phyloP scores from a whole-genome alignment of 1,139 yeast species.

The Arxiozyma heterogenica region DNA sequence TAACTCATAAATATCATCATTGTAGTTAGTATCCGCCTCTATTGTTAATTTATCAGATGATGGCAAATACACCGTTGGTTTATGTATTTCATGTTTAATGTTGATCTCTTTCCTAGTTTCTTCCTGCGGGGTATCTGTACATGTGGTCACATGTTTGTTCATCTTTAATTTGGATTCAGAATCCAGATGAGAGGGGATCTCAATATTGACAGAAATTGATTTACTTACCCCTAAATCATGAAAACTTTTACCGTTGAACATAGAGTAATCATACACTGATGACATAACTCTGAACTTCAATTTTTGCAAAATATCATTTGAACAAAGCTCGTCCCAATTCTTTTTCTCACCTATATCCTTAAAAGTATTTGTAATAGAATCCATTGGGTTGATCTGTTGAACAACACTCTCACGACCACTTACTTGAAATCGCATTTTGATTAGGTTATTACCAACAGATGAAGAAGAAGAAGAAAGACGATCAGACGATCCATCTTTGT shows the following conservation, averaged over 20 bases:
- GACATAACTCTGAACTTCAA: neutral
- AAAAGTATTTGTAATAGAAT: constrained; percentile 9
- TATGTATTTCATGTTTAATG: neutral
- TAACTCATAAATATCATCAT: constrained; percentile 33
- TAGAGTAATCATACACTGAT: neutral
- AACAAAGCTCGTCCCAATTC: constrained; percentile 4
- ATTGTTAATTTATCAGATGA: neutral
- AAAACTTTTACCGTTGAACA: neutral
- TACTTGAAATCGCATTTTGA: constrained; percentile 22
- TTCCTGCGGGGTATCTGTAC: neutral
- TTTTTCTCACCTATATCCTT: constrained; percentile 3
- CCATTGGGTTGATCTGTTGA: constrained; percentile 6
- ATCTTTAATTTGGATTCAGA: neutral
- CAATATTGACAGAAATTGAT: neutral
- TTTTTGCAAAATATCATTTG: neutral
- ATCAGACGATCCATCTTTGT: neutral
- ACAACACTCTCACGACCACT: constrained; percentile 13
- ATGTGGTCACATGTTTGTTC: neutral
- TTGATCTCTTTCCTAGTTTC: neutral
- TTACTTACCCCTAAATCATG: neutral
- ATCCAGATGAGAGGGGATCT: neutral
- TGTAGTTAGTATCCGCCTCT: constrained; percentile 18
- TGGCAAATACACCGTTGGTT: constrained; percentile 10
- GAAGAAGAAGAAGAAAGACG: neutral
- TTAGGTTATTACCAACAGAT: constrained; percentile 1